Evolutionary conservation across 352 stramenopile genomes (phyloP).

Genomic region (Globisporangium sylvaticum): DNA sequence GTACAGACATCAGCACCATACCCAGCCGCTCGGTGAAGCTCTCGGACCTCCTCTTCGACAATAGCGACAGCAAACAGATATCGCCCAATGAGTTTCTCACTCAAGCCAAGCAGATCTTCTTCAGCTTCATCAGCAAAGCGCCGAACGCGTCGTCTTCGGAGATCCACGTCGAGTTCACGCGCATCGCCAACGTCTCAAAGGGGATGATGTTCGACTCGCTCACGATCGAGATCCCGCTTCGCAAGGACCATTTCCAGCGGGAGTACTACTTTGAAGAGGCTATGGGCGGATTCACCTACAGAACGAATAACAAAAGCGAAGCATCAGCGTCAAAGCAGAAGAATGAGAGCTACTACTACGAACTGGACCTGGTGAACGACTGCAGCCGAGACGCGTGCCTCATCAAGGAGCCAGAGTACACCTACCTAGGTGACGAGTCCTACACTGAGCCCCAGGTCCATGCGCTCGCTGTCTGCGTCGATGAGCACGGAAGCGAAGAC

Average conservation of each 20-base stretch:
- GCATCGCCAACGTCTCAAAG: neutral
- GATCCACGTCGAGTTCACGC: constrained; percentile 3
- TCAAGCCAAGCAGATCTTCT: constrained; percentile 3
- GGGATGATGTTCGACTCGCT: constrained; percentile 3
- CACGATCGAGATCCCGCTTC: constrained; percentile 10
- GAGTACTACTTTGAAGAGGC: neutral
- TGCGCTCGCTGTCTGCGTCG: constrained; percentile 4
- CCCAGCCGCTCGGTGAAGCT: neutral
- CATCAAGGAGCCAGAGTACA: constrained; percentile 2
- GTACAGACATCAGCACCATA: neutral
- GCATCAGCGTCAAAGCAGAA: neutral
- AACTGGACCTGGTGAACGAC: neutral
- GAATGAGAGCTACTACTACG: constrained; percentile 1
- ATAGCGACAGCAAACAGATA: neutral
- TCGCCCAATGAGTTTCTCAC: neutral
- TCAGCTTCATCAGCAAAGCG: constrained; percentile 5
- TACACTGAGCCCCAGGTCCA: constrained; percentile 5
- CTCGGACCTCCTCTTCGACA: neutral
- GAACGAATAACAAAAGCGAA: neutral
- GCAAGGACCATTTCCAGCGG: neutral
- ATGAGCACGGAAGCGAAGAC: constrained; percentile 3
- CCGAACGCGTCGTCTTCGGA: constrained; percentile 6
- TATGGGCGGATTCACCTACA: neutral
- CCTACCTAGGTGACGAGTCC: neutral
- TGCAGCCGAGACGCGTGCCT: constrained; percentile 1